Base-by-base conservation (phyloP, 2,329 filamentous ascomycete species). In the Diaporthe vaccinii region DNA sequence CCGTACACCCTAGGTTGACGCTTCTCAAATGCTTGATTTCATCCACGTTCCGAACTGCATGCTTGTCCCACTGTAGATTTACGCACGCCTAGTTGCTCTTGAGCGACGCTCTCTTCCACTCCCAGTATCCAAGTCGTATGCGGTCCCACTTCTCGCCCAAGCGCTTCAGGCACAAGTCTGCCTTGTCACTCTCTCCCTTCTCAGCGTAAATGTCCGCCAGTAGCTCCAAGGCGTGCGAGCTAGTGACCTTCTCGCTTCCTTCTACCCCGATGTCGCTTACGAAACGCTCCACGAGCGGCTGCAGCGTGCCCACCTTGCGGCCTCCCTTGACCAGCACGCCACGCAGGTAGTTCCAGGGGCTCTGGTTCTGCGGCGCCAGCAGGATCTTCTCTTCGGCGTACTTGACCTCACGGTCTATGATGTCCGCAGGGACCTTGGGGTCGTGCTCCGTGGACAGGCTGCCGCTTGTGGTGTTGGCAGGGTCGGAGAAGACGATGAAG, bases 91-190 rank as follows among this genome's bases (percentile, higher is more conserved):
- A 73, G 41, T 78, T 69, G 65, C 65, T 75, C 67, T 70, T 76
- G 14, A 91, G 81, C 79, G 86, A 81, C 57, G 82, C 84, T 81
- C 91, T 91, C 81, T 91, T 88, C 85, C 94, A 98, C 80, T 94
- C 92, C 97, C 97, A 99, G 85, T 98, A 99, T 78, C 96, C 96
- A 78, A 92, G 93, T 75, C 97, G 89, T 76, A 99, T 93, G 9
- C 94, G 95, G 87, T 99, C 97, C 89, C 95, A 99, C 86, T 93
- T 96, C 81, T 93, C 92, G 65, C 91, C 93, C 80, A 99, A 83
- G 76, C 97, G 86, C 75, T 90, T 89, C 80, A 98, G 84, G 76
- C 93, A 95, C 81, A 91, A 84, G 72, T 88, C 90, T 2, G 95
- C 95, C 82, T 91, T 89, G 25, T 89, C 88, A 78, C 83, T 88